Base-by-base conservation (phyloP, 768 basidiomycete species). In the Suillus alpinus region DNA sequence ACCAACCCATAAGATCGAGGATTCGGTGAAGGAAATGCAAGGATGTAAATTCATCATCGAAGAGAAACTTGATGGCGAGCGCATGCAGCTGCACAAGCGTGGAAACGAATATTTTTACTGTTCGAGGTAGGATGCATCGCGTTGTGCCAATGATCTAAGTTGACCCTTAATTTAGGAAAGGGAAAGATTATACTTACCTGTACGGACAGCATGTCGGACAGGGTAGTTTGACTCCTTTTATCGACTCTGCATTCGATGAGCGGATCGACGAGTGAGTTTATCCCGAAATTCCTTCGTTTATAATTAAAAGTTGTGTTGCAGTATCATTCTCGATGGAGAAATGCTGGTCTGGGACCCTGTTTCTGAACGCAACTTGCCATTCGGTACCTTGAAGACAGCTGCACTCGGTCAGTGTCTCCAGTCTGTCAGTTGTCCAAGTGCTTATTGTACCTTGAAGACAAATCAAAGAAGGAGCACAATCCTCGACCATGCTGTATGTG, bases 321-420 rank as follows among this genome's bases (percentile, higher is more conserved):
- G 96, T 55, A 89, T 96, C 66, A 92, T 98, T 51, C 74, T 99
- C 14, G 97, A 99, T 66, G 97, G 97, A 0, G 97, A 99, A 73
- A 98, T 99, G 96, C 78, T 99, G 36, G 96, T 98, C 3, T 98
- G 92, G 91, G 97, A 98, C 73, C 96, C 96, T 0, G 80, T 90
- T 3, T 87, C 92, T 0, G 88, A 90, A 67, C 86, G 92, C 23
- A 92, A 93, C 68, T 77, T 97, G 20, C 93, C 96, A 0, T 98
- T 99, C 63, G 97, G 97, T 2, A 91, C 87, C 0, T 77, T 99
- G 55, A 99, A 99, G 75, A 92, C 94, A 0, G 94, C 94, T 46
- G 95, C 95, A 0, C 77, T 89, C 16, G 91, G 93, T 94, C 61
- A 44, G 79, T 63, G 12, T 12, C 18, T n/a, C 34, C 1, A 14